Evolutionary conservation across 2,329 filamentous ascomycete genomes (phyloP).

Genomic region (Colletotrichum salicis): DNA sequence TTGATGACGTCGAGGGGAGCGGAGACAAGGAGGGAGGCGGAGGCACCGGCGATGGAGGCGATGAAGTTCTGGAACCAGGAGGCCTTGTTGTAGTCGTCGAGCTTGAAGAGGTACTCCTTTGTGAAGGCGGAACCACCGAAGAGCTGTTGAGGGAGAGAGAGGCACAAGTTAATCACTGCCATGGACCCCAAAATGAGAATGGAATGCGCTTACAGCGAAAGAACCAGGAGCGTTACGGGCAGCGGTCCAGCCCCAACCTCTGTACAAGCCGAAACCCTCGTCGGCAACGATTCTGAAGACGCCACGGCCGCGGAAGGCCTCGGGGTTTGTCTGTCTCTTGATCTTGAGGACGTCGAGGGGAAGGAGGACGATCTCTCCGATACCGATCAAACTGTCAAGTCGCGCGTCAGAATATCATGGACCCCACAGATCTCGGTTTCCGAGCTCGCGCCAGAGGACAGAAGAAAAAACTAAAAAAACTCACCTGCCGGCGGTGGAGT

Average conservation of each 20-base stretch:
- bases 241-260: constrained; percentile 97
- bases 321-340: constrained; percentile 98
- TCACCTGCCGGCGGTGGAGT: constrained; percentile 92
- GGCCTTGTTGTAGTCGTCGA: constrained; percentile 95
- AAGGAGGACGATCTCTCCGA: constrained; percentile 95
- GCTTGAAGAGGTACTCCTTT: constrained; percentile 93
- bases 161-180: constrained; percentile 1
- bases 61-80: constrained; percentile 97
- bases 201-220: constrained; percentile 78
- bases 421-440: not conserved
- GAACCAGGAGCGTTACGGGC: constrained; percentile 96
- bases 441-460: not conserved
- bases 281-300: constrained; percentile 90
- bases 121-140: constrained; percentile 98
- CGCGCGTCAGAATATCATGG: not conserved
- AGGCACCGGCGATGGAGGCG: constrained; percentile 93
- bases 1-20: constrained; percentile 97
- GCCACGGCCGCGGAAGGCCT: constrained; percentile 94
- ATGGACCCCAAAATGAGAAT: not conserved
- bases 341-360: constrained; percentile 98
- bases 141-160: constrained; percentile 64
- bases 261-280: constrained; percentile 94
- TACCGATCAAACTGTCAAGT: constrained; percentile 81
- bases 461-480: constrained; percentile 32
- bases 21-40: constrained; percentile 94